These are phyloP conservation scores for Chlamydomonas reinhardtii DNA, from an alignment of 163 green algal genomes.

Conservation along the genomic window DNA sequence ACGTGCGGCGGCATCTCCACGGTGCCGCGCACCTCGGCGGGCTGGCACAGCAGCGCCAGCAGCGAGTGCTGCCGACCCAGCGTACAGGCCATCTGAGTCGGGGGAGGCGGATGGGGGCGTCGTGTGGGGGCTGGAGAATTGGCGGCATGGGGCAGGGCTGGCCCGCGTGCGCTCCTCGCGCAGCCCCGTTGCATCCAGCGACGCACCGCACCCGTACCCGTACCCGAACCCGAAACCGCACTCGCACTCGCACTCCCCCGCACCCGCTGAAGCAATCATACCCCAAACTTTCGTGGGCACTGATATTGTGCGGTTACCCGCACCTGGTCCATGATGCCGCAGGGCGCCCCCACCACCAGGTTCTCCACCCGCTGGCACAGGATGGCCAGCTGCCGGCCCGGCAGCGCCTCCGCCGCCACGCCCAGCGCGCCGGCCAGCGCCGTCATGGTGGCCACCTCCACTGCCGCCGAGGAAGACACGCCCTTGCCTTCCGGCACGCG, in stretches of 20 bases:
- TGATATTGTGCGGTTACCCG: no score
- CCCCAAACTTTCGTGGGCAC: no score
- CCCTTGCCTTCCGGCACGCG: conserved; percentile 78
- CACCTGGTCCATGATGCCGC: conserved; percentile 95
- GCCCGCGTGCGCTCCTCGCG: no score
- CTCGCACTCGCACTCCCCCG: no score
- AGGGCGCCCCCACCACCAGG: conserved; percentile 91
- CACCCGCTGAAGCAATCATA: no score
- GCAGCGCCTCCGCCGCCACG: conserved; percentile 33
- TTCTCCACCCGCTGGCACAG: conserved; percentile 97
- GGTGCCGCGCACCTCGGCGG: conserved; percentile 78
- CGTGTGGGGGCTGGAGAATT: no score
- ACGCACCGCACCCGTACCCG: no score
- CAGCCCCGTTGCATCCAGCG: no score
- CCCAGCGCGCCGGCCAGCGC: conserved; percentile 78
- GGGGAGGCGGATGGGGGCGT: neutral
- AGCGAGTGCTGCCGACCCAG: conserved; percentile 80
- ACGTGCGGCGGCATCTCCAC: conserved; percentile 75
- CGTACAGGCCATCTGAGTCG: conserved; percentile 77
- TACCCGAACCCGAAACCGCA: no score
- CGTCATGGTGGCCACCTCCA: conserved; percentile 92
- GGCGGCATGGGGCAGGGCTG: no score
- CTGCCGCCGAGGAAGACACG: conserved; percentile 90
- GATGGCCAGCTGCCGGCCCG: conserved; percentile 79
- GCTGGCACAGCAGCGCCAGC: conserved; percentile 88